Base-by-base conservation (phyloP, 257 asterid genomes). In the Jaltomata sinuosa region DNA sequence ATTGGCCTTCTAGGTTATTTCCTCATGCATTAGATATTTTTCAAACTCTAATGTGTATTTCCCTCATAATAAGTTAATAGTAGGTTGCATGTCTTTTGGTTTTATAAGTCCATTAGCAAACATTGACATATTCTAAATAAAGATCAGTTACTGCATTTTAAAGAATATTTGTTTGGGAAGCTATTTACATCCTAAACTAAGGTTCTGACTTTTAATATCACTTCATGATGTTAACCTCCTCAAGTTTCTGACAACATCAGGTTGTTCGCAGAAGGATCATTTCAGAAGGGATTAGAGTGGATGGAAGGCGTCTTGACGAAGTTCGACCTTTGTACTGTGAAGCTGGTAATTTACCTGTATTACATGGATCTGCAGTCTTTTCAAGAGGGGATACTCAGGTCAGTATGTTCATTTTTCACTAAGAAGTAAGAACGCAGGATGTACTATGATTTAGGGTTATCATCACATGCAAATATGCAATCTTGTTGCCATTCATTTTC, bases 341-440 rank as follows among this genome's bases (percentile, higher is more conserved):
- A 90, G 91, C 98, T 89, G 98, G 99, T 84, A 87, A 88, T 87
- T 90, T 96, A 84, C 98, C 97, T 67, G 90, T 84, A 65, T 87
- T 94, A 53, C 98, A 94, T 86, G 99, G 99, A 84, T 97, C 98
- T 50, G 92, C 99, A 21, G 84, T 97, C 85, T 95, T 95, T 86
- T 85, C 91, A 54, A 94, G 99, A 85, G 99, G 99, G 86, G 99
- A 94, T 91, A 97, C 99, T 82, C 98, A 94, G 98, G 99, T 93
- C 59, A 83, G 91, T 79, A 72, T 74, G 64, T 83, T 49, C 81
- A 49, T 32, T 84, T 12, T 85, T 69, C 54, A 47, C 59, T 71
- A 47, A 29, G 19, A 59, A 47, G 50, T 71, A 47, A 29, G 19
- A 59, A 50, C 32, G 31, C 31, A 65, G 47, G 84, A 67, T 74